Percentiles rank a stretch among this genome's conserved stretches.
Conservation (phyloP, 2,329 filamentous ascomycete species). For the Aspergillus fumigatus region DNA sequence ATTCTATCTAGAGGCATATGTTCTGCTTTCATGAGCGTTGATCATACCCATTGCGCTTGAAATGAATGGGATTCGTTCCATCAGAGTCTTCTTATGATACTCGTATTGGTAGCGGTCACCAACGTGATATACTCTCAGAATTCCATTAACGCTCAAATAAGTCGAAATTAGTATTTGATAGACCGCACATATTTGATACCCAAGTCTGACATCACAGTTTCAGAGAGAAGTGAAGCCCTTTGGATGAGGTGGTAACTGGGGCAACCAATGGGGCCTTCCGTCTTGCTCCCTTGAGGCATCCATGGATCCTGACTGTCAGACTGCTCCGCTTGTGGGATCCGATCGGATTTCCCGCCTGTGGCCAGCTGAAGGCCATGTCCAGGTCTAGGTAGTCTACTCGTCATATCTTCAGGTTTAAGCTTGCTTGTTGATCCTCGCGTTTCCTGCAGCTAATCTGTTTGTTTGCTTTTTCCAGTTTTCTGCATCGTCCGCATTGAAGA, state of each 20-base stretch:
- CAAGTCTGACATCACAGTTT: neutral
- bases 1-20: conserved; percentile 30
- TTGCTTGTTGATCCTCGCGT: conserved; percentile 3
- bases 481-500: neutral
- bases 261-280: conserved; percentile 7
- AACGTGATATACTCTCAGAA: neutral
- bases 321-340: conserved; percentile 2
- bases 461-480: neutral
- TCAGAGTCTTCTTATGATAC: neutral
- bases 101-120: neutral
- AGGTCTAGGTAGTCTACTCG: neutral
- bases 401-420: neutral
- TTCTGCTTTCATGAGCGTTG: neutral
- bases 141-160: neutral
- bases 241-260: conserved; percentile 10
- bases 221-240: neutral
- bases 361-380: neutral
- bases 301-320: conserved; percentile 7
- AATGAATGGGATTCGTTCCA: neutral
- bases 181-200: neutral
- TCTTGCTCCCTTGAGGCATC: conserved; percentile 1
- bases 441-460: conserved; percentile 7
- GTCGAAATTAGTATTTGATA: neutral
- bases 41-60: neutral
- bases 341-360: neutral